A percentile compares a stretch with the other conserved stretches of the same genome.
Evolutionary conservation across 139 green algal genomes (phyloP).

Genomic region (Cymbomonas tetramitiformis): DNA sequence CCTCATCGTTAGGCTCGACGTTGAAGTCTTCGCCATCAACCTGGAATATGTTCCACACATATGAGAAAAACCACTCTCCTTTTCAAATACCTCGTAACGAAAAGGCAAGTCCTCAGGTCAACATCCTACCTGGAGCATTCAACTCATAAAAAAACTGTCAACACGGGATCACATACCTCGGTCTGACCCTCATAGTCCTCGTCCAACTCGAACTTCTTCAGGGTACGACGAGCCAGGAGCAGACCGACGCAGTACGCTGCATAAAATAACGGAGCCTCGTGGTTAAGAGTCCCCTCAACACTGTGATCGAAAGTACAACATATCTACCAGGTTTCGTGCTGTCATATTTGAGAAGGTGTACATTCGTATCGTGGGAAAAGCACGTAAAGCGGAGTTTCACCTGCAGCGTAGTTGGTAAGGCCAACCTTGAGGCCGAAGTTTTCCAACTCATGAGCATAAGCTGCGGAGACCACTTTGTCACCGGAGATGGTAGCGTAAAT

Average conservation of each 20-base stretch:
- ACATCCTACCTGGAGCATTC: not conserved
- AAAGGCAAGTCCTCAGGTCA: slow-evolving; percentile 7
- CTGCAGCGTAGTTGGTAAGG: slow-evolving; percentile 92
- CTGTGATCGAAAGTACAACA: too few relatives aligned
- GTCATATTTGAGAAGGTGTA: too few relatives aligned
- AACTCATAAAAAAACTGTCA: slow-evolving; percentile 2
- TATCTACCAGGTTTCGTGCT: too few relatives aligned
- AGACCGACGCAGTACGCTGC: slow-evolving; percentile 77
- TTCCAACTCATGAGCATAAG: slow-evolving; percentile 85
- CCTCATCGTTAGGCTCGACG: slow-evolving; percentile 78
- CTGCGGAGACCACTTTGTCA: slow-evolving; percentile 70
- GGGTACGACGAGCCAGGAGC: slow-evolving; percentile 75
- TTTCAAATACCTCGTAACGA: not conserved
- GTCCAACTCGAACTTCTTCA: slow-evolving; percentile 84
- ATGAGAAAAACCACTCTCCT: not conserved
- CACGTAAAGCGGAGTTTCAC: slow-evolving; percentile 4
- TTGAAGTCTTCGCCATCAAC: slow-evolving; percentile 89
- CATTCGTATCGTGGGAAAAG: too few relatives aligned
- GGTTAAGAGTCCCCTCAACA: too few relatives aligned
- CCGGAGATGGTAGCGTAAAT: slow-evolving; percentile 83
- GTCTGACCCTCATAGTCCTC: slow-evolving; percentile 64
- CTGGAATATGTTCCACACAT: slow-evolving; percentile 1
- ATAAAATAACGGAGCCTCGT: slow-evolving; percentile 4
- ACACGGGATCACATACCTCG: too few relatives aligned
- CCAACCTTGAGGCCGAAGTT: slow-evolving; percentile 80